Evolutionary conservation across 2,329 filamentous ascomycete species (phyloP), one percentile per base, ranked within the genome.

Genomic region (Neonectria punicea): DNA sequence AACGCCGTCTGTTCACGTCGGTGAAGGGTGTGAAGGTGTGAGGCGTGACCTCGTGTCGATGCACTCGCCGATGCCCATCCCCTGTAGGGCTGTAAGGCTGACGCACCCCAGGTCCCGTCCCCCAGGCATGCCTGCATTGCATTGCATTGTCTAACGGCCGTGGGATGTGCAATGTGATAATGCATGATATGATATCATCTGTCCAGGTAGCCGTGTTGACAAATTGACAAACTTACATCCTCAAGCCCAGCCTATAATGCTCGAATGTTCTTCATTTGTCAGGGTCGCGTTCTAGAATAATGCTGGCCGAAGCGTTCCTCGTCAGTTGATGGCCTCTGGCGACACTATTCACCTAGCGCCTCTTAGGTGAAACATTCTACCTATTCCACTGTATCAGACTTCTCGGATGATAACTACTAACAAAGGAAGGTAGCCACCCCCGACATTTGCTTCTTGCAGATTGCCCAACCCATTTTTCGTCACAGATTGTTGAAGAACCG

Each of bases 401-500:
- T n/a, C 14, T 39, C 34, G 36, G 36, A 39, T 39, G 36, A 3
- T 6, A 25, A 25, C 5, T 25, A 39, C 36, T n/a, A 39, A n/a
- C 5, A 39, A n/a, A 39, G 16, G 36, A 39, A n/a, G 36, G 36
- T 39, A 16, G 36, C 16, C 14, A 39, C 36, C 6, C 14, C 36
- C 7, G 36, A 25, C 3, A n/a, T 8, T 39, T 16, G 14, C 36
- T n/a, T 39, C 14, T 39, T 3, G 8, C n/a, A 20, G 7, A n/a
- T 11, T 43, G n/a, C 2, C n/a, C n/a, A 18, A 20, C 39, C n/a
- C 39, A 18, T 20, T 5, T 5, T 20, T 43, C 39, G n/a, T 43
- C n/a, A 72, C 14, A 85, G 68, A 47, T 76, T 75, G 16, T 76
- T 74, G 71, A 88, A 87, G 61, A 84, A 79, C 50, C 75, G 74